phyloP scores from a whole-genome alignment of 2,329 filamentous ascomycete species.

The Hypomyces rosellus region DNA sequence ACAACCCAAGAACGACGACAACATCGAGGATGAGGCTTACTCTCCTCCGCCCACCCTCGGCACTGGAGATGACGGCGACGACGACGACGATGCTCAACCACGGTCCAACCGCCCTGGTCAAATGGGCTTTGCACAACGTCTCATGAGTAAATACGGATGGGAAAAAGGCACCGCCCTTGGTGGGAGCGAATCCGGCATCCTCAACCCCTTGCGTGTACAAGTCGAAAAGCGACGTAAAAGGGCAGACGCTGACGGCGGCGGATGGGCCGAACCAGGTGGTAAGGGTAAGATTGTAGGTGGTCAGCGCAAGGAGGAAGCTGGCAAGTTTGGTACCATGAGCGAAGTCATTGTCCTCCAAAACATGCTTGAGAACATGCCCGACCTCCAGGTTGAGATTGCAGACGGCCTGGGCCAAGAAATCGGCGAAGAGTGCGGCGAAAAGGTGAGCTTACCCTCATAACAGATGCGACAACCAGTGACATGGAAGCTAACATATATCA shows the following conservation, averaged over 20 bases:
- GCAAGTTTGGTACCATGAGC: constrained; percentile 66
- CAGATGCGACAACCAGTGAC: background rate
- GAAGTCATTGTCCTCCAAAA: constrained; percentile 75
- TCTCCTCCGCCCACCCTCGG: constrained; percentile 43
- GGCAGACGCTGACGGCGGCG: constrained; percentile 71
- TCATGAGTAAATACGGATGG: constrained; percentile 95
- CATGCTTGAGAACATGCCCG: constrained; percentile 77
- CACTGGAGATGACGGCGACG: constrained; percentile 32
- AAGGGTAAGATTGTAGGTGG: constrained; percentile 79
- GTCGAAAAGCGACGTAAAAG: constrained; percentile 81
- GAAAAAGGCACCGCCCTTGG: constrained; percentile 82
- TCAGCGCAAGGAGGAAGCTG: constrained; percentile 43
- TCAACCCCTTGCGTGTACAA: constrained; percentile 74
- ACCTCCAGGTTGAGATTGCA: constrained; percentile 72
- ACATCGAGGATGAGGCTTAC: constrained; percentile 36
- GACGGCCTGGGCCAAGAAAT: constrained; percentile 83
- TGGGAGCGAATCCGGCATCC: constrained; percentile 73
- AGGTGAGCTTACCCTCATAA: constrained; percentile 38
- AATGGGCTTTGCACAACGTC: constrained; percentile 74
- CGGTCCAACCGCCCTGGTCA: constrained; percentile 69
- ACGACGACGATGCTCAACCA: constrained; percentile 33
- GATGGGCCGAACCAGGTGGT: constrained; percentile 62
- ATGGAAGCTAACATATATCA: constrained; percentile 7
- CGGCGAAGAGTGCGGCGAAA: constrained; percentile 83
- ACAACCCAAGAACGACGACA: constrained; percentile 21